Evolutionary conservation across 2,329 filamentous ascomycete species (phyloP).

Genomic region (Scorias spongiosa): DNA sequence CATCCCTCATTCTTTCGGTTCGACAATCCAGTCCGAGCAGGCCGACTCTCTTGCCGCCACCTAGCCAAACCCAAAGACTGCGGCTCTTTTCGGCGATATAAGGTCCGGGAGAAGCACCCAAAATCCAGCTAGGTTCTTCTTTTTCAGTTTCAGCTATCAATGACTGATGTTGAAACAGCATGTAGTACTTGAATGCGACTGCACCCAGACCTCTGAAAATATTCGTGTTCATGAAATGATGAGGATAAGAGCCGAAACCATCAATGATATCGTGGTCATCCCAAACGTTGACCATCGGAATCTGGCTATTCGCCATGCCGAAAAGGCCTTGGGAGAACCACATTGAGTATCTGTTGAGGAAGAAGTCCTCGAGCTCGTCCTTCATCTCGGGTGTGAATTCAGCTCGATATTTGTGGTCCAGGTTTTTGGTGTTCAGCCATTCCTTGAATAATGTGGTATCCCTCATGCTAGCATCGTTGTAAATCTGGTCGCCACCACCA

Average conservation of each 20-base stretch:
- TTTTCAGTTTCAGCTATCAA: constrained; percentile 63
- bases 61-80: constrained; percentile 67
- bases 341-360: constrained; percentile 72
- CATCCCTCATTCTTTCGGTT: constrained; percentile 73
- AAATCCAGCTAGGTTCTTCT: constrained; percentile 79
- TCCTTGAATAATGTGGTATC: constrained; percentile 63
- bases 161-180: constrained; percentile 96
- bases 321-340: constrained; percentile 97
- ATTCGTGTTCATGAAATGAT: constrained; percentile 79
- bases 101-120: constrained; percentile 66
- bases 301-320: constrained; percentile 80
- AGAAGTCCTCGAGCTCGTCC: constrained; percentile 75
- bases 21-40: constrained; percentile 82
- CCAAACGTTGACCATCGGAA: constrained; percentile 97
- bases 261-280: constrained; percentile 64
- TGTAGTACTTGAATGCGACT: constrained; percentile 95
- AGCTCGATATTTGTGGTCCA: constrained; percentile 60
- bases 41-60: constrained; percentile 52
- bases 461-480: constrained; percentile 72
- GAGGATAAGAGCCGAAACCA: constrained; percentile 83
- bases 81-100: constrained; percentile 80
- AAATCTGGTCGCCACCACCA: constrained; percentile 91
- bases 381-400: constrained; percentile 72
- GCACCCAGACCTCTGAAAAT: constrained; percentile 82
- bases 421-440: constrained; percentile 72